These are phyloP conservation scores for Casuarina equisetifolia DNA, from an alignment of 306 rosid species.

Conservation along the genomic window DNA sequence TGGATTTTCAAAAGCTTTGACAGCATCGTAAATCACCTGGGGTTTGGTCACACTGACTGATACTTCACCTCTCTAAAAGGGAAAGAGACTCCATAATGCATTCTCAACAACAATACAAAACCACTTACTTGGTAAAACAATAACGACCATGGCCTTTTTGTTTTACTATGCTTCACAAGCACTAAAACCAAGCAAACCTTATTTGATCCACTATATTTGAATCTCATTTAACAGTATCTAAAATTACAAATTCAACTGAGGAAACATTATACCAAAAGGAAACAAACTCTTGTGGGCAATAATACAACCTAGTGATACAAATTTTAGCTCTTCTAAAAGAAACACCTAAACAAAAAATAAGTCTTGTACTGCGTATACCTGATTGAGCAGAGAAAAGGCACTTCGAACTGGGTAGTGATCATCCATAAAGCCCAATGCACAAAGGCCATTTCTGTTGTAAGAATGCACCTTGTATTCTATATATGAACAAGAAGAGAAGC, in stretches of 20 bases:
- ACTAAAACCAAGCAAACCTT: too few species aligned
- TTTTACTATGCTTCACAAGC: neutral
- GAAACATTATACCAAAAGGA: neutral
- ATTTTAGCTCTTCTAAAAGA: neutral
- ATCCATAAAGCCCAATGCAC: slow-evolving; percentile 96
- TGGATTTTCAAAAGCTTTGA: neutral
- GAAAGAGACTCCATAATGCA: neutral
- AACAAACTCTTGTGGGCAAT: neutral
- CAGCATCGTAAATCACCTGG: neutral
- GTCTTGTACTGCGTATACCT: slow-evolving; percentile 45
- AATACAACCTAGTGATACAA: neutral
- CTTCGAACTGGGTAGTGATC: slow-evolving; percentile 97
- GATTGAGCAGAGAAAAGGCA: slow-evolving; percentile 83
- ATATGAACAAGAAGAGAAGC: neutral
- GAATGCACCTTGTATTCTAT: slow-evolving; percentile 90
- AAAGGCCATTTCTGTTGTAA: slow-evolving; percentile 90
- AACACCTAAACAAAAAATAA: neutral
- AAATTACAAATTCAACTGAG: neutral
- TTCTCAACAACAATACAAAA: neutral
- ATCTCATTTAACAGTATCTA: neutral
- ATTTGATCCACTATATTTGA: neutral
- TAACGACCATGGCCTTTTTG: neutral
- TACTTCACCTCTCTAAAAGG: neutral
- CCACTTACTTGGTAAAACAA: neutral
- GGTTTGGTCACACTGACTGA: neutral